Percentiles rank a stretch among this genome's conserved stretches.
phyloP scores from a whole-genome alignment of 2,329 filamentous ascomycete genomes.

The Dactylellina sp. region DNA sequence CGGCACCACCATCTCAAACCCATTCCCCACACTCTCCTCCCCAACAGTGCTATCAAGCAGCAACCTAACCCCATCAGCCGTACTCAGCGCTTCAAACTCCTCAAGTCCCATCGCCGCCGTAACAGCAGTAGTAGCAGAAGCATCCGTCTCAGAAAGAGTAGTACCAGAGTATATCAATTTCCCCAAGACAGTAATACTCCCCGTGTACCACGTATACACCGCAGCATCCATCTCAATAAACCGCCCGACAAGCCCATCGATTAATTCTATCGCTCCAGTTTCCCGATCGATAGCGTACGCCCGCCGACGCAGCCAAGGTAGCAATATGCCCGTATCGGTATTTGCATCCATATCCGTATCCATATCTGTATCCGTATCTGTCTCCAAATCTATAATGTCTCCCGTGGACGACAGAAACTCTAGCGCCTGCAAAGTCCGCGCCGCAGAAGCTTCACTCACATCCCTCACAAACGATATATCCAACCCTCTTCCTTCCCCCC shows the following conservation, averaged over 20 bases:
- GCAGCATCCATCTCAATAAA: constrained; percentile 49
- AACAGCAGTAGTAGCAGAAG: background rate
- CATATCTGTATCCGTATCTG: background rate
- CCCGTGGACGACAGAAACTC: constrained; percentile 25
- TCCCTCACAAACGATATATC: constrained; percentile 45
- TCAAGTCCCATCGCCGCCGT: constrained; percentile 20
- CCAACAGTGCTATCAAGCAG: constrained; percentile 48
- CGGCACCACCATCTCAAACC: constrained; percentile 55
- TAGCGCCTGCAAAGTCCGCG: constrained; percentile 48
- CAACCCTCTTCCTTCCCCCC: constrained; percentile 5
- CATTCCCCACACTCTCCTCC: constrained; percentile 36
- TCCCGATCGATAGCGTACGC: constrained; percentile 59
- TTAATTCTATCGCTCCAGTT: constrained; percentile 58
- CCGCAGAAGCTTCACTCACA: constrained; percentile 56
- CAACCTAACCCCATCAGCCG: constrained; percentile 43
- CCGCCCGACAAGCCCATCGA: constrained; percentile 55
- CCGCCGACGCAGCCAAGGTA: constrained; percentile 56
- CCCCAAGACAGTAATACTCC: constrained; percentile 56
- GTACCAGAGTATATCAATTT: constrained; percentile 57
- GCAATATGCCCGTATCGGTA: constrained; percentile 10
- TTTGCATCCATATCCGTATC: background rate
- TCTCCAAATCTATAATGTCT: no score
- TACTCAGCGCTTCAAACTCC: constrained; percentile 54
- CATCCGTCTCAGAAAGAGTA: no score
- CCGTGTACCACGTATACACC: constrained; percentile 53